Evolutionary conservation across 2,329 filamentous ascomycete species (phyloP).

Genomic region (Pseudogymnoascus sp.): DNA sequence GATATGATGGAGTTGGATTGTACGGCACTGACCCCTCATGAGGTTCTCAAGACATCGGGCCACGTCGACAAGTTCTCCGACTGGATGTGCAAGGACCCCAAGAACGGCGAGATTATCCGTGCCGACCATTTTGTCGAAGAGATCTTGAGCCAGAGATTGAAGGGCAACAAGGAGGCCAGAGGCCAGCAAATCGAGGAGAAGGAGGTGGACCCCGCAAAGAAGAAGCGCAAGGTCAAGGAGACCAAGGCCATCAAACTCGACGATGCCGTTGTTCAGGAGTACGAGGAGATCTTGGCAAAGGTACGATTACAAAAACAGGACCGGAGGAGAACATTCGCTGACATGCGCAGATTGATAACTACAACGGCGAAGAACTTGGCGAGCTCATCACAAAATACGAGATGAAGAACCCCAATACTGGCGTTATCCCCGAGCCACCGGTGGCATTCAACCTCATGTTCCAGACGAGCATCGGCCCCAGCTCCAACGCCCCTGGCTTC

Average conservation of each 20-base stretch:
- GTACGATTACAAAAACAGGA: slow-evolving; percentile 20
- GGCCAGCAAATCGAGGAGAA: slow-evolving; percentile 73
- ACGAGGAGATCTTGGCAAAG: slow-evolving; percentile 81
- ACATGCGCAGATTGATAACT: slow-evolving; percentile 74
- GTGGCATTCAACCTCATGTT: slow-evolving; percentile 99
- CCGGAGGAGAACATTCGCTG: slow-evolving; percentile 11
- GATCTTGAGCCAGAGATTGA: slow-evolving; percentile 76
- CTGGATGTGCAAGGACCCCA: slow-evolving; percentile 99
- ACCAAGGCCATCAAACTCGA: slow-evolving; percentile 76
- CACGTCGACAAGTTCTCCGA: slow-evolving; percentile 94
- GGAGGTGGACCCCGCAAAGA: slow-evolving; percentile 62
- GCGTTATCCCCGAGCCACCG: slow-evolving; percentile 67
- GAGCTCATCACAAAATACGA: slow-evolving; percentile 85
- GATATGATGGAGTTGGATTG: slow-evolving; percentile 73
- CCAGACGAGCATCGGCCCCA: slow-evolving; percentile 88
- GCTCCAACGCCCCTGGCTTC: slow-evolving; percentile 77
- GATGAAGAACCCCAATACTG: slow-evolving; percentile 79
- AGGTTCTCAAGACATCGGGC: slow-evolving; percentile 89
- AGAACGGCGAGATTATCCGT: slow-evolving; percentile 92
- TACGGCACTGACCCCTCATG: slow-evolving; percentile 85
- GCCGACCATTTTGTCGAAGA: slow-evolving; percentile 96
- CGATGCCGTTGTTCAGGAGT: slow-evolving; percentile 78
- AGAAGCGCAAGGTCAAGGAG: slow-evolving; percentile 85
- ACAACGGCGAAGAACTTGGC: slow-evolving; percentile 76
- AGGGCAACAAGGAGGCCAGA: slow-evolving; percentile 87